Conservation (phyloP, 176 grass and related monocot species). For the Phoenix roebelenii region DNA sequence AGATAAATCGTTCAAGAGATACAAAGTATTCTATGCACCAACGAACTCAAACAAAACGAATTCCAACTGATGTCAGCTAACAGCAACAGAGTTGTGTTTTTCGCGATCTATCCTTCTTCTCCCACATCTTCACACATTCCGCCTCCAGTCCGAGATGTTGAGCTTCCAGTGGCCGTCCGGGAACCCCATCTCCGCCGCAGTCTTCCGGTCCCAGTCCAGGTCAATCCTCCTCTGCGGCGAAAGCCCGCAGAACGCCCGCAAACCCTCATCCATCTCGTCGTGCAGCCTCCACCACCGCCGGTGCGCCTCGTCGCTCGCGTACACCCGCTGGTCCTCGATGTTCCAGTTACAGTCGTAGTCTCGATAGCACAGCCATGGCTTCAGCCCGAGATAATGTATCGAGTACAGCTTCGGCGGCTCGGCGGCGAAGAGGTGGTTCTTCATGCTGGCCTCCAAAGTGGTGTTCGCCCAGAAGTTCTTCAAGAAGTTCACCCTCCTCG, state of each 20-base stretch:
- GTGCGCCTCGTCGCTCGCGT: conserved; percentile 73
- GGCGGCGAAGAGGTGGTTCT: conserved; percentile 58
- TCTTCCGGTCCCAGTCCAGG: conserved; percentile 42
- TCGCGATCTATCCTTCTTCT: no score
- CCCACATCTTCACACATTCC: conserved; percentile 22
- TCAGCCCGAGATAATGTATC: conserved; percentile 80
- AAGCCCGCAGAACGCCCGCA: conserved; percentile 47
- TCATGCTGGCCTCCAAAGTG: conserved; percentile 39
- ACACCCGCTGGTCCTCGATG: conserved; percentile 44
- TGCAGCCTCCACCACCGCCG: conserved; percentile 67
- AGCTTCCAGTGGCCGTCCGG: conserved; percentile 65
- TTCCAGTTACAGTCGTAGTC: conserved; percentile 99
- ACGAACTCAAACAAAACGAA: no score
- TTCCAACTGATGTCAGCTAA: no score
- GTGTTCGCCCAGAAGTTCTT: conserved; percentile 90
- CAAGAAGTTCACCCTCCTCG: conserved; percentile 70
- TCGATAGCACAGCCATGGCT: conserved; percentile 79
- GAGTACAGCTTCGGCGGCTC: conserved; percentile 60
- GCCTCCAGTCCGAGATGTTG: conserved; percentile 60
- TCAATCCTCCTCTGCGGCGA: conserved; percentile 46
- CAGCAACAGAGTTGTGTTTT: no score
- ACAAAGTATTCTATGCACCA: no score
- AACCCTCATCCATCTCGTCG: conserved; percentile 50
- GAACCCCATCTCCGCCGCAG: conserved; percentile 40
- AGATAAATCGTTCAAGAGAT: no score